phyloP scores from a whole-genome alignment of 768 basidiomycete species.

The Flagelloscypha sp. region DNA sequence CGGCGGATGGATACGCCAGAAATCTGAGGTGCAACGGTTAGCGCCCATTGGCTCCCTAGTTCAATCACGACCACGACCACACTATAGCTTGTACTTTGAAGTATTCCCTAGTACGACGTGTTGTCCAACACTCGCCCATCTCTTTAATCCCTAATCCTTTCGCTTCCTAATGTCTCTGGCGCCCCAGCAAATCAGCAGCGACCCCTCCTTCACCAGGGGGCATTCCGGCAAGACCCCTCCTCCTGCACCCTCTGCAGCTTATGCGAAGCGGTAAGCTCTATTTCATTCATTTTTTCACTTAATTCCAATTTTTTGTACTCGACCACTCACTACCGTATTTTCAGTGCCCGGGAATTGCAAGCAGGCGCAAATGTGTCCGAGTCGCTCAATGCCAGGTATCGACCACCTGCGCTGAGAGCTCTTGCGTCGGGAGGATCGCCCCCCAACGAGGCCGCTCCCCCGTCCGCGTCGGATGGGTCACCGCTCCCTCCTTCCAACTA shows the following conservation, averaged over 20 bases:
- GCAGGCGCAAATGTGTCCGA: conserved; percentile 63
- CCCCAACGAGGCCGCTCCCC: conserved; percentile 57
- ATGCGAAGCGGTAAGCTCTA: conserved; percentile 65
- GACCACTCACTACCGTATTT: background rate
- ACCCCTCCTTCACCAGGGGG: conserved; percentile 72
- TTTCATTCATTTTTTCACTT: conserved; percentile 11
- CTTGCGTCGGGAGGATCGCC: conserved; percentile 64
- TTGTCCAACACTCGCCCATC: conserved; percentile 25
- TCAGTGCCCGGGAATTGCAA: conserved; percentile 79
- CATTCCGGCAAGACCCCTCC: conserved; percentile 86
- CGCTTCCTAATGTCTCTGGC: conserved; percentile 84
- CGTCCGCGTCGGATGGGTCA: conserved; percentile 50
- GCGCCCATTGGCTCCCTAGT: too few species aligned
- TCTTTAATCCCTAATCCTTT: conserved; percentile 85
- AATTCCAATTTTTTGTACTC: conserved; percentile 13
- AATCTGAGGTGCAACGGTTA: too few species aligned
- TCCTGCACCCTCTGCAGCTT: conserved; percentile 84
- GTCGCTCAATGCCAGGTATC: conserved; percentile 61
- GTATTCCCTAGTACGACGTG: too few species aligned
- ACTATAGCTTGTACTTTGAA: too few species aligned
- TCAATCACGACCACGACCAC: too few species aligned
- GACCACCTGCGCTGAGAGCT: conserved; percentile 72
- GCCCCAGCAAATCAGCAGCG: conserved; percentile 74
- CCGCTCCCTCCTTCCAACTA: conserved; percentile 59
- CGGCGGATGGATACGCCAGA: too few species aligned